Evolutionary conservation across 257 asterid species (phyloP).

Genomic region (Thymus quinquecostatus): DNA sequence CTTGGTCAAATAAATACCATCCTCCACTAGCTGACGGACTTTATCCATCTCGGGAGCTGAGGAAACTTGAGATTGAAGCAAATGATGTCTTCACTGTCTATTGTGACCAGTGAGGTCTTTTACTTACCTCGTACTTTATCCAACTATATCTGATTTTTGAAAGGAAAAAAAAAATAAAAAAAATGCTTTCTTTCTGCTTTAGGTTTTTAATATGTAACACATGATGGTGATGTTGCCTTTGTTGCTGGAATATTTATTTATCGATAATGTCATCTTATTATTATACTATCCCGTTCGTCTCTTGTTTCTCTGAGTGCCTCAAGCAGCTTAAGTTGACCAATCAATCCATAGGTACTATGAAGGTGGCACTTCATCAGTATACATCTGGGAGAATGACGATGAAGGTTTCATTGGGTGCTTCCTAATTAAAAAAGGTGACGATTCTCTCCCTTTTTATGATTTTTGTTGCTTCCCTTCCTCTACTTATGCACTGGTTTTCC

Average conservation of each 20-base stretch:
- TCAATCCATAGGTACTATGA: constrained; percentile 85
- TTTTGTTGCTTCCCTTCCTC: constrained; percentile 22
- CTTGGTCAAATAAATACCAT: constrained; percentile 91
- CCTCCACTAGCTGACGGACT: constrained; percentile 88
- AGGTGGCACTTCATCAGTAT: constrained; percentile 96
- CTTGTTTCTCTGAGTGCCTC: constrained; percentile 35
- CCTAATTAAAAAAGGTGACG: constrained; percentile 84
- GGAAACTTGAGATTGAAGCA: constrained; percentile 98
- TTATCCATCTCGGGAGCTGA: constrained; percentile 75
- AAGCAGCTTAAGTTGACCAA: constrained; percentile 50
- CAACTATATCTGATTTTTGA: constrained; percentile 15
- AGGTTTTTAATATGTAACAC: constrained; percentile 13
- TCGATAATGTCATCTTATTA: background rate
- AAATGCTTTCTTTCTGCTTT: background rate
- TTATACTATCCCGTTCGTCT: background rate
- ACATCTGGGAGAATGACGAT: constrained; percentile 89
- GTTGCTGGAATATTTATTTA: background rate
- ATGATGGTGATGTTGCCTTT: constrained; percentile 17
- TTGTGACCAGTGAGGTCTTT: constrained; percentile 99
- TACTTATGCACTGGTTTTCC: constrained; percentile 30
- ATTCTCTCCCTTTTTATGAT: constrained; percentile 9
- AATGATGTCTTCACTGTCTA: constrained; percentile 87
- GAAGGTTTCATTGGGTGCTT: constrained; percentile 93
- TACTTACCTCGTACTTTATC: constrained; percentile 65
- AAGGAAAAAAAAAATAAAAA: background rate